Conservation (phyloP, 129 eudicot genomes). For the Silybum marianum region DNA sequence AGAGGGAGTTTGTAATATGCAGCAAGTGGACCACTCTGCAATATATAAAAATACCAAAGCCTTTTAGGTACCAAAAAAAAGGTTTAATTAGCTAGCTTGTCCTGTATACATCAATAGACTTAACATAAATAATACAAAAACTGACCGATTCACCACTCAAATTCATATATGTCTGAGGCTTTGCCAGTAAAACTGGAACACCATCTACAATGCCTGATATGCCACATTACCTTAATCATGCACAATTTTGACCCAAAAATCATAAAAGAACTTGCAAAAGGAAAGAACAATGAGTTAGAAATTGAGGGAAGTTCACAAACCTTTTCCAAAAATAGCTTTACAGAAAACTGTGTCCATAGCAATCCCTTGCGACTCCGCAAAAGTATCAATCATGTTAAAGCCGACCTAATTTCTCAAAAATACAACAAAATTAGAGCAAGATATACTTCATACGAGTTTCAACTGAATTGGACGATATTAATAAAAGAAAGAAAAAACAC, state of each 20-base stretch:
- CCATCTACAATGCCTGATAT: slow-evolving; percentile 62
- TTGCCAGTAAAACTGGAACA: slow-evolving; percentile 80
- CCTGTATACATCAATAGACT: slow-evolving; percentile 10
- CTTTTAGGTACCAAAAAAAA: slow-evolving; percentile 5
- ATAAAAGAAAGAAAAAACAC: neutral
- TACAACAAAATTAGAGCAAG: neutral
- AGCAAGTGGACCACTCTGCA: slow-evolving; percentile 88
- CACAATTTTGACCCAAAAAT: neutral
- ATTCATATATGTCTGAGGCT: slow-evolving; percentile 95
- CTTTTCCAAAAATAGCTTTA: slow-evolving; percentile 89
- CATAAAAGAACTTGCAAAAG: neutral
- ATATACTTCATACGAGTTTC: neutral
- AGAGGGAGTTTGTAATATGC: slow-evolving; percentile 92
- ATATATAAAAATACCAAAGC: slow-evolving; percentile 2
- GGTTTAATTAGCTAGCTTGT: neutral
- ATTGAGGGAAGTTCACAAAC: slow-evolving; percentile 36
- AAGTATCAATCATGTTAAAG: slow-evolving; percentile 82
- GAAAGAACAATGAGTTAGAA: neutral
- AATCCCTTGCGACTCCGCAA: slow-evolving; percentile 68
- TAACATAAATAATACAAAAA: slow-evolving; percentile 2
- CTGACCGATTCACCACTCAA: slow-evolving; percentile 91
- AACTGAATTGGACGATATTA: neutral
- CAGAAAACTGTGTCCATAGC: slow-evolving; percentile 66
- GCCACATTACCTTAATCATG: slow-evolving; percentile 8
- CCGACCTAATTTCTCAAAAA: slow-evolving; percentile 52